Percentiles rank a stretch among this genome's conserved stretches.
Evolutionary conservation across 2,329 filamentous ascomycete species (phyloP).

Genomic region (Fusarium falciforme): DNA sequence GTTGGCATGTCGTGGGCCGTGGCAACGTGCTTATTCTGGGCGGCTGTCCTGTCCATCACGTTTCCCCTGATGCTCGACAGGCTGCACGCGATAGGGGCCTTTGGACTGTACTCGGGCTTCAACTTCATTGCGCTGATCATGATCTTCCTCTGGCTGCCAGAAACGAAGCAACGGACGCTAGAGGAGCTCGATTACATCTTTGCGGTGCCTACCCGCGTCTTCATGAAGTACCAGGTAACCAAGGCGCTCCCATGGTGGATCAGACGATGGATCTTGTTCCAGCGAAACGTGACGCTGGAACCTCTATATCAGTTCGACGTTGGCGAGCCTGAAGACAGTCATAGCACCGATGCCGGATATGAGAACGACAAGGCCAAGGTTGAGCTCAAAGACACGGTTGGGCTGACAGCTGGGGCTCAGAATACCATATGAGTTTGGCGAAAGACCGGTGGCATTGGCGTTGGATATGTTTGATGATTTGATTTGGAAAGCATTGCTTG

Average conservation of each 20-base stretch:
- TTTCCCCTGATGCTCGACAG: constrained; percentile 67
- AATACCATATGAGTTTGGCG: constrained; percentile 15
- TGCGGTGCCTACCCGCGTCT: constrained; percentile 68
- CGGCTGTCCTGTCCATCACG: constrained; percentile 71
- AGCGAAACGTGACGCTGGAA: constrained; percentile 55
- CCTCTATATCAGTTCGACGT: constrained; percentile 58
- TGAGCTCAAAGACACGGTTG: constrained; percentile 53
- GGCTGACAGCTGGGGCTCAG: constrained; percentile 42
- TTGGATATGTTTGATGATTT: constrained; percentile 20
- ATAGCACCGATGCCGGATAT: constrained; percentile 46
- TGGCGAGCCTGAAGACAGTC: constrained; percentile 47
- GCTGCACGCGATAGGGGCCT: constrained; percentile 60
- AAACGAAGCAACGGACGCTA: constrained; percentile 67
- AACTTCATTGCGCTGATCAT: constrained; percentile 66
- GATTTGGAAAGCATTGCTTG: constrained; percentile 21
- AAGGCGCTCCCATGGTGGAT: constrained; percentile 71
- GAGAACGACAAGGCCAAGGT: constrained; percentile 54
- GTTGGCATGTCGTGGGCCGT: constrained; percentile 78
- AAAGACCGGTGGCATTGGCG: constrained; percentile 20
- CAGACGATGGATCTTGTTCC: constrained; percentile 66
- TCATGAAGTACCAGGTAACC: constrained; percentile 67
- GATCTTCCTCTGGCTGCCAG: constrained; percentile 68
- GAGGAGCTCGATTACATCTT: constrained; percentile 71
- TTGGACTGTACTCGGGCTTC: constrained; percentile 66
- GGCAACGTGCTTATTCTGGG: constrained; percentile 72